Evolutionary conservation across 2,329 filamentous ascomycete species (phyloP).

Genomic region (Hymenoscyphus fructigenus): DNA sequence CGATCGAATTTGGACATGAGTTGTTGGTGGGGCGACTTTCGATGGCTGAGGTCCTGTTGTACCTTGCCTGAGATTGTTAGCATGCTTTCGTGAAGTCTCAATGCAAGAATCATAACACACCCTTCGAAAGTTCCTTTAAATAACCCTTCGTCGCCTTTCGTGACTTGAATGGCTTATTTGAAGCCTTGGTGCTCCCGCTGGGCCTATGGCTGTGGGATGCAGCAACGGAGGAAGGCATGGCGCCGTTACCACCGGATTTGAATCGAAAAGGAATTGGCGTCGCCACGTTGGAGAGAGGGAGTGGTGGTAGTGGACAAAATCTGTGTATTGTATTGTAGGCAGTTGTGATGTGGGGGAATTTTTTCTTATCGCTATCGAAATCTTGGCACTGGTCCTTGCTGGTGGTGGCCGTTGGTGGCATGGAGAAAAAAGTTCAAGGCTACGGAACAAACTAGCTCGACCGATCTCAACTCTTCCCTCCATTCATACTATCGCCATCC

Average conservation of each 20-base stretch:
- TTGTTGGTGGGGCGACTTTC: slow-evolving; percentile 92
- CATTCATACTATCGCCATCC: not conserved
- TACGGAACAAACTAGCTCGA: not conserved
- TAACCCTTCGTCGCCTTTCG: slow-evolving; percentile 86
- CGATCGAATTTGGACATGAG: slow-evolving; percentile 97
- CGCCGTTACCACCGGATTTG: slow-evolving; percentile 72
- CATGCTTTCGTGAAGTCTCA: not conserved
- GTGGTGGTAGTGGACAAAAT: not conserved
- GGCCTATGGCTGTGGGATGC: slow-evolving; percentile 73
- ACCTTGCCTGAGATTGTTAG: slow-evolving; percentile 65
- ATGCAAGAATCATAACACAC: slow-evolving; percentile 50
- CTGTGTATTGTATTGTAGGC: not conserved
- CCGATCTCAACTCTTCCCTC: not conserved
- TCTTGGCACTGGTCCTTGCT: too few species aligned
- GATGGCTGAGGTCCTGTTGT: slow-evolving; percentile 62
- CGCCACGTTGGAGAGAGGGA: slow-evolving; percentile 51
- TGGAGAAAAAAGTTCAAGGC: slow-evolving; percentile 5
- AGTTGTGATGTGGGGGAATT: not conserved
- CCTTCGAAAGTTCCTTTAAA: slow-evolving; percentile 77
- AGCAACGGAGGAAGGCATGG: slow-evolving; percentile 69
- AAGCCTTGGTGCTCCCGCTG: slow-evolving; percentile 77
- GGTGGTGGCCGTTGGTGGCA: not conserved
- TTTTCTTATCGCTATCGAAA: slow-evolving; percentile 5
- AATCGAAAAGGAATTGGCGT: slow-evolving; percentile 76
- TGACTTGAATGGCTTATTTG: slow-evolving; percentile 90